A percentile compares a stretch with the other conserved stretches of the same genome.
phyloP scores from a whole-genome alignment of 2,329 filamentous ascomycete species.

The Raffaelea deltoideospora region DNA sequence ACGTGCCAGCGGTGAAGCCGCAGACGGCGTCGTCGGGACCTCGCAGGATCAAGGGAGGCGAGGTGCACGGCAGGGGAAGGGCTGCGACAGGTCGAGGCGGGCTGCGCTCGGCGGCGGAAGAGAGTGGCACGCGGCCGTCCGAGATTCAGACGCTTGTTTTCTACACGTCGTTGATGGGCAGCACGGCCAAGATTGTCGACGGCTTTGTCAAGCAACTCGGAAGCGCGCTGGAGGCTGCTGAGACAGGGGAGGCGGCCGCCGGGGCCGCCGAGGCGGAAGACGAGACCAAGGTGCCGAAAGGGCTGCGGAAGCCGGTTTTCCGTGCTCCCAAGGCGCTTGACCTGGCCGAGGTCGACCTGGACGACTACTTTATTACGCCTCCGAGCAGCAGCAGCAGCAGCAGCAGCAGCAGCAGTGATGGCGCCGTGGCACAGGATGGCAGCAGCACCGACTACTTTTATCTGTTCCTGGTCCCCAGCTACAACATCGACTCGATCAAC shows the following conservation, averaged over 20 bases:
- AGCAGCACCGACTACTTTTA: conserved; percentile 78
- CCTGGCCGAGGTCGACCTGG: conserved; percentile 74
- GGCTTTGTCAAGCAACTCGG: conserved; percentile 43
- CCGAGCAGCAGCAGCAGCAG: conserved; percentile 34
- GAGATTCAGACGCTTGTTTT: conserved; percentile 62
- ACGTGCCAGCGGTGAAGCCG: conserved; percentile 2
- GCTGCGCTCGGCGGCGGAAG: too few relatives aligned
- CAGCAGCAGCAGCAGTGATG: conserved; percentile 4
- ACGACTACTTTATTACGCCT: conserved; percentile 75
- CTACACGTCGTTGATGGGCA: conserved; percentile 77
- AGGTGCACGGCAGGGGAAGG: conserved; percentile 11
- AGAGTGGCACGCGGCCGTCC: too few relatives aligned
- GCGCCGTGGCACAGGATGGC: too few relatives aligned
- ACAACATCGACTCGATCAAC: conserved; percentile 88
- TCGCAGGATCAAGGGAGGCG: conserved; percentile 28
- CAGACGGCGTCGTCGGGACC: conserved; percentile 22
- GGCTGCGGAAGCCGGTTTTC: conserved; percentile 20
- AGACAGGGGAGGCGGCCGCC: too few relatives aligned
- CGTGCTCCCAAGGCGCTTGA: conserved; percentile 54
- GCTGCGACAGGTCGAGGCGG: too few relatives aligned
- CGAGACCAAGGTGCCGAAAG: neutral
- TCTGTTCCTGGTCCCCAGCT: conserved; percentile 71
- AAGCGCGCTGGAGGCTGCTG: conserved; percentile 22
- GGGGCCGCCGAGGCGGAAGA: too few relatives aligned
- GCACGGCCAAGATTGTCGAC: conserved; percentile 59